Evolutionary conservation across 176 grass and related monocot species (phyloP), one percentile per base, ranked within the genome.

Genomic region (Saccharum spontaneum): DNA sequence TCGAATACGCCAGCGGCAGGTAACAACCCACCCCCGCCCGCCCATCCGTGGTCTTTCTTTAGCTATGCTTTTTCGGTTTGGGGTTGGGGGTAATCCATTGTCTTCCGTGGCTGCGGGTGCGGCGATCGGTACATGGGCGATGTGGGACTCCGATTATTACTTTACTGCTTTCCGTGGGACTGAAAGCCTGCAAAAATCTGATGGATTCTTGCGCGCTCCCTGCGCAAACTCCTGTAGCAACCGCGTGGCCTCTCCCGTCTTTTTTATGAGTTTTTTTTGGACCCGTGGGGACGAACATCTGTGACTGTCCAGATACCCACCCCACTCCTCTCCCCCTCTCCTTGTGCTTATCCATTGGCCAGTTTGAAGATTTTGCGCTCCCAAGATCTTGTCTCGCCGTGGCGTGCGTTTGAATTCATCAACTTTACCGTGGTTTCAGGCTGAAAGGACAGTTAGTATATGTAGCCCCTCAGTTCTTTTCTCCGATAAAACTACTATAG

Each of bases 1-100:
- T 74, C 72, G 86, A 94, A 77, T 97, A 84, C 90, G 80, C 90
- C 46, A 97, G 70, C 86, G 59, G 39, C 63, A 79, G 82, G 89
- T 91, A 81, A 36, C 34, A 36, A 36, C 34, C 34, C 34, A 36
- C 34, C 34, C 34, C 34, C 34, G 34, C 34, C 34, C 34, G 34
- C 43, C 9, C 16, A 2, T 6, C 39, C 10, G 11, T n/a, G 10
- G 31, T 77, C 52, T 85, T 82, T 80, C 10, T 85, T 80, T 86
- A 68, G 0, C 65, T 26, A 66, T 15, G 6, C 9, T 12, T 62
- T 62, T 62, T 8, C 7, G 20, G 2, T 4, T 11, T 23, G n/a
- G 34, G 34, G 33, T 33, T 33, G n/a, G 59, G 59, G 59, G 54
- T 10, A 59, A n/a, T 62, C 59, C 55, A 24, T 61, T 61, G 57